Conservation (phyloP, 2,329 filamentous ascomycete genomes). For the Penicillium thymicola region DNA sequence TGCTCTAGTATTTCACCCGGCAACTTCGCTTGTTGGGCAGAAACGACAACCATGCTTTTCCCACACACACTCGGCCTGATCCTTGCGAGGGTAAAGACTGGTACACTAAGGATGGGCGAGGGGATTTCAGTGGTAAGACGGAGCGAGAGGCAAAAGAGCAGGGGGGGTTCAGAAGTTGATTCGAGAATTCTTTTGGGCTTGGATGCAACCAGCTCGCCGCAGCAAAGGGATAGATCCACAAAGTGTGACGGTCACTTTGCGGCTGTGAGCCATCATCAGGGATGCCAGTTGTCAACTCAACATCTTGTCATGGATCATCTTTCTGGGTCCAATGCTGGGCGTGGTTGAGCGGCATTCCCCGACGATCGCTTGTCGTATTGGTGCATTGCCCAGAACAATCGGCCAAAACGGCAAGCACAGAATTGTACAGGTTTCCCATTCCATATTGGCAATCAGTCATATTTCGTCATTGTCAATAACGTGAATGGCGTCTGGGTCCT, state of each 20-base stretch:
- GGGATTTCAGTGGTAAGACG: conserved; percentile 25
- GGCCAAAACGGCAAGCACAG: conserved; percentile 9
- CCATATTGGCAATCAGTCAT: conserved; percentile 6
- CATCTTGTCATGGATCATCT: conserved; percentile 25
- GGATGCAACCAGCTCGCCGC: conserved; percentile 18
- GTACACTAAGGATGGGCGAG: conserved; percentile 22
- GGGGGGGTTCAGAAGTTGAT: conserved; percentile 29
- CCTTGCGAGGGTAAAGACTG: conserved; percentile 28
- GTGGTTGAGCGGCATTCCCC: conserved; percentile 19
- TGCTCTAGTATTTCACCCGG: conserved; percentile 4
- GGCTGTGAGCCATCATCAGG: conserved; percentile 22
- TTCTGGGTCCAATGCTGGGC: conserved; percentile 15
- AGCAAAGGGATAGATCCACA: conserved; percentile 19
- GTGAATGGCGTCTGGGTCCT: conserved; percentile 9
- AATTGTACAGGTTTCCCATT: conserved; percentile 8
- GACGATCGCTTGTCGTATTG: conserved; percentile 24
- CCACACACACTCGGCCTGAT: conserved; percentile 16
- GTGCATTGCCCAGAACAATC: conserved; percentile 1
- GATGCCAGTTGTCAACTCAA: conserved; percentile 33
- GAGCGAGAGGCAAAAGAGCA: conserved; percentile 22
- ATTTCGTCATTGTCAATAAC: conserved; percentile 11
- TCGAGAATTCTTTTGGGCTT: conserved; percentile 19
- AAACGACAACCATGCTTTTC: conserved; percentile 18
- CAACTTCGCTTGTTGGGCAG: conserved; percentile 24
- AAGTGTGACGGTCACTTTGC: conserved; percentile 17